Conservation (phyloP, 176 grass and related monocot genomes). For the Thinopyrum elongatum region DNA sequence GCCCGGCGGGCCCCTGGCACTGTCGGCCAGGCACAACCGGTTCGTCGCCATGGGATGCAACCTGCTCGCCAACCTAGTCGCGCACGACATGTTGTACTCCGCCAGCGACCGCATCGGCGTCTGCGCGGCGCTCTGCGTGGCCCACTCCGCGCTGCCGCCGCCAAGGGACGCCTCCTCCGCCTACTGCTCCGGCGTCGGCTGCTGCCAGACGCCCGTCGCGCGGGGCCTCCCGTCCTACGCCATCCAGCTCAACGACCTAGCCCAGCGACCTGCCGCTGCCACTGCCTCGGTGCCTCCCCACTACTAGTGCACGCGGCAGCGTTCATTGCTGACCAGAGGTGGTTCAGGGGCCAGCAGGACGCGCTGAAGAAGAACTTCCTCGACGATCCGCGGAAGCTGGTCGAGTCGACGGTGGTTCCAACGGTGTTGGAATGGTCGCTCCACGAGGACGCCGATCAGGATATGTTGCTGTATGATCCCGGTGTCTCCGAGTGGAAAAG, state of each 20-base stretch:
- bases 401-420: not conserved
- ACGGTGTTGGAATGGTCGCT: conserved; percentile 4
- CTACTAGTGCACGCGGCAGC: not conserved
- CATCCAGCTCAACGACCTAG: not conserved
- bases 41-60: conserved; percentile 23
- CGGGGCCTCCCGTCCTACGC: not conserved
- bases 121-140: not conserved
- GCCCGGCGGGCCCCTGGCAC: not conserved
- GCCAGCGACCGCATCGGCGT: not conserved
- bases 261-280: not conserved
- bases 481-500: not conserved
- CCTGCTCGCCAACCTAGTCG: not conserved
- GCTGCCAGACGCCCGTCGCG: conserved; percentile 24
- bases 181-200: conserved; percentile 2
- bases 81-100: not conserved
- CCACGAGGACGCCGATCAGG: not conserved
- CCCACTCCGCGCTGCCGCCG: not conserved
- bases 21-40: conserved; percentile 8
- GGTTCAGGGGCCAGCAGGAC: not conserved
- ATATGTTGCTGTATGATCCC: not conserved
- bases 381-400: not conserved
- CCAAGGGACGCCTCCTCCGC: not conserved
- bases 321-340: not conserved
- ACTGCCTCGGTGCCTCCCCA: too few species aligned
- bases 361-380: not conserved